Conservation (phyloP, 2,329 filamentous ascomycete genomes). For the Diaporthe amygdali region DNA sequence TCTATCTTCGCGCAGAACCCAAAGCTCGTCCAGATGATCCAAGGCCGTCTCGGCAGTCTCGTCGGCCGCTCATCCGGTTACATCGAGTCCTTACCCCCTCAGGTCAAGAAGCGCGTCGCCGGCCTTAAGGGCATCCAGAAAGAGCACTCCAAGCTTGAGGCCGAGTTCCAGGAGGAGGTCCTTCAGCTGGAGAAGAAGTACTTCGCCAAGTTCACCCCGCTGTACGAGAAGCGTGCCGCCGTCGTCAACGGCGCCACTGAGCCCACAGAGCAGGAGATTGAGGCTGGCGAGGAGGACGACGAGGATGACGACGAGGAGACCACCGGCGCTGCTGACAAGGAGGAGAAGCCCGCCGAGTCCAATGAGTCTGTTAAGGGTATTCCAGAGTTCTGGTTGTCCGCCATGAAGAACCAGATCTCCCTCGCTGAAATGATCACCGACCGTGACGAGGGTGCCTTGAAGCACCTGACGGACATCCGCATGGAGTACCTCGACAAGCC, state of each 20-base stretch:
- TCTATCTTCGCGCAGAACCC: slow-evolving; percentile 97
- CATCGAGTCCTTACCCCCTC: slow-evolving; percentile 90
- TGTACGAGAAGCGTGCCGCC: slow-evolving; percentile 92
- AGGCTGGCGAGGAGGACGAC: slow-evolving; percentile 81
- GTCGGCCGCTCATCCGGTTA: slow-evolving; percentile 97
- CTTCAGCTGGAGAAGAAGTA: slow-evolving; percentile 99
- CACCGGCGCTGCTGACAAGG: slow-evolving; percentile 55
- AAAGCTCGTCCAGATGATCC: slow-evolving; percentile 94
- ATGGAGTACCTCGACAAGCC: slow-evolving; percentile 99
- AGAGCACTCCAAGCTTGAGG: slow-evolving; percentile 97
- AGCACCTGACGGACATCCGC: slow-evolving; percentile 87
- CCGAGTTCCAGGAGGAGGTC: slow-evolving; percentile 98
- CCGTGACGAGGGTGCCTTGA: slow-evolving; percentile 91
- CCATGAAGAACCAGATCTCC: slow-evolving; percentile 99
- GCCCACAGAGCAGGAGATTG: slow-evolving; percentile 85
- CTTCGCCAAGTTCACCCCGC: slow-evolving; percentile 96
- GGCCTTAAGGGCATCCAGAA: slow-evolving; percentile 98
- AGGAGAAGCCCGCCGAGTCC: slow-evolving; percentile 62
- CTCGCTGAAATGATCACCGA: slow-evolving; percentile 99
- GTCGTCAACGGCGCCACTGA: slow-evolving; percentile 90
- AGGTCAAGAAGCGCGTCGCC: slow-evolving; percentile 90
- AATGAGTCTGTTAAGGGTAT: slow-evolving; percentile 74
- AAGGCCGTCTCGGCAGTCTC: slow-evolving; percentile 91
- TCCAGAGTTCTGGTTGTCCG: slow-evolving; percentile 98
- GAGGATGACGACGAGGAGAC: slow-evolving; percentile 60